Percentiles rank a stretch among this genome's conserved stretches.
These are phyloP conservation scores for Claviceps humidiphila DNA, from an alignment of 2,329 filamentous ascomycete genomes.

Conservation along the genomic window DNA sequence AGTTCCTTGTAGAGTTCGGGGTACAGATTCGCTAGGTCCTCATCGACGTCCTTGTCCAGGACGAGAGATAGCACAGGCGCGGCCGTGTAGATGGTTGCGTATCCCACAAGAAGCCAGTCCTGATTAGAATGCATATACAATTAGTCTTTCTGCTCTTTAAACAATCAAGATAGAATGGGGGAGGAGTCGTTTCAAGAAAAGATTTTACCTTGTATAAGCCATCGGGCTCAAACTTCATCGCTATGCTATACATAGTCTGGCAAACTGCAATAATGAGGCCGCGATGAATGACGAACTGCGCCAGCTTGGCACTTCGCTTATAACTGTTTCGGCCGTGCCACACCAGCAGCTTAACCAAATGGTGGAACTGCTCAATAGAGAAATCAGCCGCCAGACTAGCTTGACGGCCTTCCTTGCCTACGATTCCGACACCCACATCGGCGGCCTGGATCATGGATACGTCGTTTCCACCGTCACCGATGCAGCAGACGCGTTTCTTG, in stretches of 20 bases:
- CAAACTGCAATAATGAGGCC: constrained; percentile 91
- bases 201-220: constrained; percentile 62
- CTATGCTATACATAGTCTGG: constrained; percentile 95
- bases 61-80: constrained; percentile 85
- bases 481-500: constrained; percentile 91
- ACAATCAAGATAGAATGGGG: background rate
- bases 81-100: constrained; percentile 92
- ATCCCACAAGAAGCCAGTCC: constrained; percentile 94
- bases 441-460: constrained; percentile 99
- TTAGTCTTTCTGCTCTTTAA: constrained; percentile 10
- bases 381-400: constrained; percentile 93
- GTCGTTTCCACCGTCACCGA: constrained; percentile 95
- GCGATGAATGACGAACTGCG: constrained; percentile 95
- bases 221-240: constrained; percentile 81
- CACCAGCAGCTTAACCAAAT: constrained; percentile 91
- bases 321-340: constrained; percentile 98
- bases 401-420: constrained; percentile 93
- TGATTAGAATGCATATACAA: constrained; percentile 25
- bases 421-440: constrained; percentile 93
- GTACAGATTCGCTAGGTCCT: constrained; percentile 84
- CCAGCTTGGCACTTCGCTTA: constrained; percentile 87
- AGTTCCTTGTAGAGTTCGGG: constrained; percentile 96
- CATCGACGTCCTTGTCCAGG: constrained; percentile 88
- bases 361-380: constrained; percentile 87
- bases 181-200: too few relatives aligned